Evolutionary conservation across 108 stramenopile genomes (phyloP), one percentile per base, ranked within the genome.

Genomic region (Nitzschia putrida): DNA sequence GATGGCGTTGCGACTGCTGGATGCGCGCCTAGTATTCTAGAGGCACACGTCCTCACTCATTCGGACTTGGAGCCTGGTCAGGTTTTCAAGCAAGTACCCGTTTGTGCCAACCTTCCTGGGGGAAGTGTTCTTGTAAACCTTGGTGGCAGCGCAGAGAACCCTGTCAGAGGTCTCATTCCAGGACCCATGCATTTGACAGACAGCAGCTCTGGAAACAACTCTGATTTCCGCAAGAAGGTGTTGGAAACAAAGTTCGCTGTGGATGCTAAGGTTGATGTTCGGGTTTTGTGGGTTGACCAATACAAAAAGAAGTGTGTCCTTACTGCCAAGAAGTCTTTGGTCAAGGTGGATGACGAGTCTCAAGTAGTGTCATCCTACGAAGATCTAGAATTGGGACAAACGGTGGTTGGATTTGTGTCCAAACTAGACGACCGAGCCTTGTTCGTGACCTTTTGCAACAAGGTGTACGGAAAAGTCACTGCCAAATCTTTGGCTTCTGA

Each of bases 381-480:
- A 16, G 40, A 73, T 41, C 41, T 74, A 0, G 69, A 76, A 43
- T 41, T 84, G 13, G 86, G 83, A 22, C 69, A 80, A 51, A 58
- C 76, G 0, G 85, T 75, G 8, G 79, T 79, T 34, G 94, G 94
- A 20, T 92, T 87, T 68, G 61, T 95, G 24, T 88, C 88, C 21
- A 88, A 79, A 40, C 59, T 91, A n/a, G 88, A 88, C 50, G 73
- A 87, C n/a, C 64, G 60, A 47, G 85, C 88, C 18, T 49, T 95
- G 42, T 87, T 68, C 29, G 89, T 95, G 16, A 93, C 90, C 23
- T 95, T 95, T 75, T 93, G 80, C 81, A 88, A 90, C 53, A 77
- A 81, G 37, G 86, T 90, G 24, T 83, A 93, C 64, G 94, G 94
- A 21, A 65, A 77, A 42, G 85, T 89, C 16, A 81, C 78, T 12